Percentiles rank a stretch among this genome's conserved stretches.
Conservation (phyloP, 805 yeast genomes). For the Isabelozyma gotoi region DNA sequence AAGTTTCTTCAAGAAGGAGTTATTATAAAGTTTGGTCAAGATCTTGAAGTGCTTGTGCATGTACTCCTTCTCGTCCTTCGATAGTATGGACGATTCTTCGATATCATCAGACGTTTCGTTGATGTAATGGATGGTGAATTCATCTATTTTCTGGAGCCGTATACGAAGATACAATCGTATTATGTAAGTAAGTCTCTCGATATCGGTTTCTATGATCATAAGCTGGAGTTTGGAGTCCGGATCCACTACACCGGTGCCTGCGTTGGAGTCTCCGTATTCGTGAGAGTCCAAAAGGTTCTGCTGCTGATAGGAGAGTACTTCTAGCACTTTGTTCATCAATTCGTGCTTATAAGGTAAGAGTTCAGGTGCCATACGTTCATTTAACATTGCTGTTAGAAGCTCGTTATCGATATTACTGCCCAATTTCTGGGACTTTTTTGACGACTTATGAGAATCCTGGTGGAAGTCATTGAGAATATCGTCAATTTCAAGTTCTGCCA, state of each 20-base stretch:
- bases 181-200: slow-evolving; percentile 81
- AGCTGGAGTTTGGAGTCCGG: slow-evolving; percentile 71
- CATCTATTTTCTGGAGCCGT: slow-evolving; percentile 73
- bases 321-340: slow-evolving; percentile 57
- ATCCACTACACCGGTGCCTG: slow-evolving; percentile 27
- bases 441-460: slow-evolving; percentile 16
- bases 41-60: slow-evolving; percentile 68
- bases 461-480: slow-evolving; percentile 67
- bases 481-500: slow-evolving; percentile 48
- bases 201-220: slow-evolving; percentile 85
- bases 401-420: slow-evolving; percentile 33
- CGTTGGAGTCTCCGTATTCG: slow-evolving; percentile 63
- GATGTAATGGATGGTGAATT: slow-evolving; percentile 59
- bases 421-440: slow-evolving; percentile 8
- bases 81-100: slow-evolving; percentile 31
- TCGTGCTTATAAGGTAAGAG: slow-evolving; percentile 70
- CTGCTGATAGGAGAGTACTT: slow-evolving; percentile 64
- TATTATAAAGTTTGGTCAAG: slow-evolving; percentile 62
- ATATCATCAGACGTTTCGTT: slow-evolving; percentile 25
- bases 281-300: slow-evolving; percentile 76
- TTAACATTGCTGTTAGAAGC: slow-evolving; percentile 69
- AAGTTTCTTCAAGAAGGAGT: slow-evolving; percentile 61
- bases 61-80: slow-evolving; percentile 61
- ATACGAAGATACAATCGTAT: slow-evolving; percentile 81
- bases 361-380: slow-evolving; percentile 86